These are phyloP conservation scores for Russula griseocarnosa DNA, from an alignment of 768 basidiomycete species.

Conservation along the genomic window DNA sequence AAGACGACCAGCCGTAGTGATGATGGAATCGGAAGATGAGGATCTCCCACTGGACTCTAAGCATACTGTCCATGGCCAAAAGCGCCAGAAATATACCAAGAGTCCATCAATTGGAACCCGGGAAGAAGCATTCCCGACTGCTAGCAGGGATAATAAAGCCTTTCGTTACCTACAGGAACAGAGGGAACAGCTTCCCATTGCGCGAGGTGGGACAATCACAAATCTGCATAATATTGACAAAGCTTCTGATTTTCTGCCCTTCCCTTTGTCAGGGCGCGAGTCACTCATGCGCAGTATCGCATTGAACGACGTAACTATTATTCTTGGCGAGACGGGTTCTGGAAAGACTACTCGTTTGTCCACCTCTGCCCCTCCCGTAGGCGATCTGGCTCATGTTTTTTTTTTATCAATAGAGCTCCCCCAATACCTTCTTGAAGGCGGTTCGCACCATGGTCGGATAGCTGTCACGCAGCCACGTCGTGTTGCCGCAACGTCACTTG, in stretches of 20 bases:
- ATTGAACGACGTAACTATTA: conserved; percentile 78
- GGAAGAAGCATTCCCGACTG: neutral
- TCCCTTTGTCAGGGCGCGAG: conserved; percentile 49
- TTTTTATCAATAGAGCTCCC: conserved; percentile 69
- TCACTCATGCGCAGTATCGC: conserved; percentile 68
- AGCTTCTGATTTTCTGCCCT: neutral
- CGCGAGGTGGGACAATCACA: conserved; percentile 49
- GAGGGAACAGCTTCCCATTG: conserved; percentile 71
- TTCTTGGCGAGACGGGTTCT: conserved; percentile 95
- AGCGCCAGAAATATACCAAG: conserved; percentile 23
- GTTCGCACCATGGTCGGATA: conserved; percentile 69
- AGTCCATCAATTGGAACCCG: neutral
- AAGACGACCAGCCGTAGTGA: conserved; percentile 14
- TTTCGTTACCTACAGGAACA: conserved; percentile 50
- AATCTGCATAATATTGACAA: neutral
- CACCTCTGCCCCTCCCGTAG: neutral
- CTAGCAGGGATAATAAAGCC: conserved; percentile 29
- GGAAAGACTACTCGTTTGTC: conserved; percentile 96
- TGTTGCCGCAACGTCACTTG: conserved; percentile 95
- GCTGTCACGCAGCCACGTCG: conserved; percentile 93
- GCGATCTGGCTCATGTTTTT: conserved; percentile 3
- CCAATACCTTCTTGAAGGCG: conserved; percentile 87
- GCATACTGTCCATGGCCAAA: conserved; percentile 12
- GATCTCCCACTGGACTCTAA: neutral
- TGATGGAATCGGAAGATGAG: conserved; percentile 12